Base-by-base conservation (phyloP, 75 land plant species). In the Adiantum capillusveneris region DNA sequence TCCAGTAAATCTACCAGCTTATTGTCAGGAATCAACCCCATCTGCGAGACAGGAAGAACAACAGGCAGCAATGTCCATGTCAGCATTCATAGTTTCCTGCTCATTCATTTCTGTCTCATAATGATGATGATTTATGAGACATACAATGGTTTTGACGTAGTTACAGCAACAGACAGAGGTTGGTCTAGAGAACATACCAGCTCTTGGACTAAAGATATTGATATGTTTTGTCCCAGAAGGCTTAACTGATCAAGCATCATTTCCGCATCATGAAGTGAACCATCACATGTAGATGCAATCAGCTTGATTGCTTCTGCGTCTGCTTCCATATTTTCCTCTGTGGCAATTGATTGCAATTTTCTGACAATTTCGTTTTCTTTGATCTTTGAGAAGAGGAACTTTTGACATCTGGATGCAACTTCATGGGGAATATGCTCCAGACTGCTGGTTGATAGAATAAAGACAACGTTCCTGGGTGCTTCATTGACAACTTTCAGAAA, bases 181-280 rank as follows among this genome's bases (percentile, higher is more conserved):
- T n/a, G n/a, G n/a, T n/a, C n/a, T n/a, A 34, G 37, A 34, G 3
- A 34, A 9, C 7, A 34, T 71, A 93, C 98, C 57, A 86, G 81
- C 49, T 93, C 95, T 69, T 86, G 96, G 31, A 93, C 96, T 31
- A 89, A 55, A 30, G 80, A 52, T 55, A 83, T 63, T 19, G 95
- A 75, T 20, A 93, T 84, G 61, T 62, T 81, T 53, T 81, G 84
- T 25, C 90, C 90, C 58, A 93, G 77, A 59, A 93, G 85, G 53
- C 90, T 85, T 55, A 93, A 68, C 53, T 93, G 98, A 62, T 93
- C 98, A 13, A 93, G 85, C 41, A 83, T 86, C 77, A 80, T 89
- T 53, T 93, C 96, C 31, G 98, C 98, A 79, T 93, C 98, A 36
- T 90, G 76, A 29, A 93, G 53, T 13, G 98, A 93, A 34, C 98